Percentiles rank a stretch among this genome's conserved stretches.
phyloP scores from a whole-genome alignment of 2,329 filamentous ascomycete genomes.

The Colletotrichum magnum region DNA sequence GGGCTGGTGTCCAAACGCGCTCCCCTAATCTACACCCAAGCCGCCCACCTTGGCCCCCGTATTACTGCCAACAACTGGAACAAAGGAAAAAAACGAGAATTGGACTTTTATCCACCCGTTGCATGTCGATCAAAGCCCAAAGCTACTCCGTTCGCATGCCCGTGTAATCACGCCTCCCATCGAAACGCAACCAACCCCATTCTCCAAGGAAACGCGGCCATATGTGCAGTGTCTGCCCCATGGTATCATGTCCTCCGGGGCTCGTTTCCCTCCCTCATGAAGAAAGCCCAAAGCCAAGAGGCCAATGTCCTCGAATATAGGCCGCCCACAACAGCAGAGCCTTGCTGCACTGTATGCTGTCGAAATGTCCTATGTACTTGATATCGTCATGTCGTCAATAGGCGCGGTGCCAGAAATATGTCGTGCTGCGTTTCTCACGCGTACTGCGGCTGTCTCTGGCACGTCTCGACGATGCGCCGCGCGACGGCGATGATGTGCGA shows the following conservation, averaged over 20 bases:
- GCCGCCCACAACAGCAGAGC: conserved; percentile 10
- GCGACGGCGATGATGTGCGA: conserved; percentile 57
- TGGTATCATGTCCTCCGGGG: conserved; percentile 25
- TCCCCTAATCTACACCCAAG: conserved; percentile 23
- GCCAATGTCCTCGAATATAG: conserved; percentile 6
- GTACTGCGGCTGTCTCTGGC: conserved; percentile 37
- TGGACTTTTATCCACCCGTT: conserved; percentile 26
- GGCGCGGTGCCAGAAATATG: conserved; percentile 18
- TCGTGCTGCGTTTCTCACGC: conserved; percentile 22
- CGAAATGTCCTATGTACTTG: conserved; percentile 42
- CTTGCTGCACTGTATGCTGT: conserved; percentile 34
- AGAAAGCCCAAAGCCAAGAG: background rate
- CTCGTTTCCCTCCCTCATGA: background rate
- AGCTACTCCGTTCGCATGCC: conserved; percentile 35
- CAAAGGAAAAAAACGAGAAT: conserved; percentile 18
- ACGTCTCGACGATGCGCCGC: conserved; percentile 49
- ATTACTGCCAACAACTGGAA: conserved; percentile 19
- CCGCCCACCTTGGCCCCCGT: background rate
- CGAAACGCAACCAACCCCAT: conserved; percentile 26
- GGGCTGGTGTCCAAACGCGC: conserved; percentile 27
- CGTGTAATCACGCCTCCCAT: conserved; percentile 27
- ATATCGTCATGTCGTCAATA: conserved; percentile 41
- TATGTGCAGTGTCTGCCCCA: conserved; percentile 34
- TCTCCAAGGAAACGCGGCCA: conserved; percentile 35
- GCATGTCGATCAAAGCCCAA: conserved; percentile 26